A percentile compares a stretch with the other conserved stretches of the same genome.
phyloP scores from a whole-genome alignment of 202 grass and related monocot species.

The Panicum hallii region DNA sequence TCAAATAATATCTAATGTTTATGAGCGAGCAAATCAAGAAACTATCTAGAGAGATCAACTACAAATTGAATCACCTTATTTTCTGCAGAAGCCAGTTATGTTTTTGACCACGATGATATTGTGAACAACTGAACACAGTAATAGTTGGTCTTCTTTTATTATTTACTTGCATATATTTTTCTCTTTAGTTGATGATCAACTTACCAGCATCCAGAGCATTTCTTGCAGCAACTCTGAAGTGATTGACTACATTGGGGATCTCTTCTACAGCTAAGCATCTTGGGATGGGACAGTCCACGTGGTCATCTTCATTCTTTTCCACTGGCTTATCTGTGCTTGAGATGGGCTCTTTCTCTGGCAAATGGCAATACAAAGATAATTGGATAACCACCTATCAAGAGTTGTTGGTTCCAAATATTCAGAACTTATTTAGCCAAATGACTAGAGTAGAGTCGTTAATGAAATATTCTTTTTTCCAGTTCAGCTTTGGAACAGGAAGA shows the following conservation, averaged over 20 bases:
- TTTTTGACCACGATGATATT: background rate
- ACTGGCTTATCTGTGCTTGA: constrained; percentile 61
- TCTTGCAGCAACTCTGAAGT: constrained; percentile 65
- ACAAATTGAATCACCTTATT: background rate
- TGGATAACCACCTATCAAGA: background rate
- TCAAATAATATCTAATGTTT: background rate
- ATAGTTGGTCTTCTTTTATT: background rate
- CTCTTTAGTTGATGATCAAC: background rate
- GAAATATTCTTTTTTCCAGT: constrained; percentile 2
- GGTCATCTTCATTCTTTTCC: constrained; percentile 37
- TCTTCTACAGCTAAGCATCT: constrained; percentile 62
- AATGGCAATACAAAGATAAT: constrained; percentile 28
- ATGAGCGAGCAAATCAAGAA: constrained; percentile 14
- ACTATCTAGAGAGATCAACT: background rate
- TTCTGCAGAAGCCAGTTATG: background rate
- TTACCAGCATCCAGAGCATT: constrained; percentile 73
- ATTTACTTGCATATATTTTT: background rate
- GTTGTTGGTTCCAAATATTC: background rate
- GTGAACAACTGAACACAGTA: background rate
- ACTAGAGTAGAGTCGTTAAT: background rate
- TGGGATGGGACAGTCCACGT: constrained; percentile 48
- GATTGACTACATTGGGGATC: constrained; percentile 56
- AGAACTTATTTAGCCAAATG: background rate
- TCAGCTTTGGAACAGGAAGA: background rate
- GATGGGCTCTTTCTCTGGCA: constrained; percentile 52